Evolutionary conservation across 352 stramenopile species (phyloP).

Genomic region (Phytophthora fragariaefolia): DNA sequence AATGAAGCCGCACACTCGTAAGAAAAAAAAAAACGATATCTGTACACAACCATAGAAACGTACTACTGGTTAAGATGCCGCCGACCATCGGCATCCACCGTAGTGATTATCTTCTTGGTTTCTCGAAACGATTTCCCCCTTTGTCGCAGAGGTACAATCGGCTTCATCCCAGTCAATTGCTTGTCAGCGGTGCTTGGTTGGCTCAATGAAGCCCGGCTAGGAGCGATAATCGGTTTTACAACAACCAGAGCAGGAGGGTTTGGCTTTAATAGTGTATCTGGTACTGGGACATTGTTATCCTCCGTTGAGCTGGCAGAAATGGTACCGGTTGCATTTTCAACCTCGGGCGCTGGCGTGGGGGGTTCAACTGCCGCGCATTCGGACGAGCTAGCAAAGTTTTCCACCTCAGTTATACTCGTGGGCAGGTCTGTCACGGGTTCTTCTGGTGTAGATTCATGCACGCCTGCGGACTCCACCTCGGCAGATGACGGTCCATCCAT

Average conservation of each 20-base stretch:
- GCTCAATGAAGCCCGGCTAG: constrained; percentile 15
- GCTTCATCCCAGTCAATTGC: constrained; percentile 59
- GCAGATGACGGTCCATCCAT: constrained; percentile 12
- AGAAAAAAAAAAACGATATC: background rate
- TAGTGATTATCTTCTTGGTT: constrained; percentile 58
- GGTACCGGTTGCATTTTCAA: background rate
- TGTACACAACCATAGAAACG: constrained; percentile 1
- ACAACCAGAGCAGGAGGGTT: constrained; percentile 24
- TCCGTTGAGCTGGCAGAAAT: background rate
- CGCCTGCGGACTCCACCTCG: background rate
- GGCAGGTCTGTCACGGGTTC: background rate
- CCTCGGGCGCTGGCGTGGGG: background rate
- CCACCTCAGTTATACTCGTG: background rate
- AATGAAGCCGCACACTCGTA: background rate
- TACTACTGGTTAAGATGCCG: constrained; percentile 84
- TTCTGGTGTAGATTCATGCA: background rate
- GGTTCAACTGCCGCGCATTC: constrained; percentile 1
- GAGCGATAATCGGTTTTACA: constrained; percentile 24
- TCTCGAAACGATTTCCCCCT: constrained; percentile 75
- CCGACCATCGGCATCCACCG: constrained; percentile 57
- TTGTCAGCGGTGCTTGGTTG: constrained; percentile 36
- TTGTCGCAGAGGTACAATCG: constrained; percentile 63
- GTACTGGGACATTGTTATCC: background rate
- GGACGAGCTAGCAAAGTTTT: constrained; percentile 7
- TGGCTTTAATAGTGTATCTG: constrained; percentile 3